Percentiles rank a stretch among this genome's conserved stretches.
These are phyloP conservation scores for Dryas octopetala DNA, from an alignment of 306 rosid species.

Conservation along the genomic window DNA sequence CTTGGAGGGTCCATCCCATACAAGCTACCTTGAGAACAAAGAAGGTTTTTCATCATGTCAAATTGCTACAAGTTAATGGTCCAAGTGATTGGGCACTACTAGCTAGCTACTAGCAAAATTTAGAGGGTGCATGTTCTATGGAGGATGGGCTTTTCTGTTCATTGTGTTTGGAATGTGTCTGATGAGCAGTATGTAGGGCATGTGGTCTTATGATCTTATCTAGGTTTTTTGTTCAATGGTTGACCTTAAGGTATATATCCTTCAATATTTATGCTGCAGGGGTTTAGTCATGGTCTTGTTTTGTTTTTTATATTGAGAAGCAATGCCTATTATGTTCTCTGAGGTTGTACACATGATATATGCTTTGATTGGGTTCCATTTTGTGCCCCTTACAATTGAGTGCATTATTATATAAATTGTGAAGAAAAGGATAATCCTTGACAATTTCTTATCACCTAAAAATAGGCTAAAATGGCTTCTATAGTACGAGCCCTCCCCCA, in stretches of 20 bases:
- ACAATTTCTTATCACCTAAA: too few species aligned
- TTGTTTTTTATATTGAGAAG: constrained; percentile 38
- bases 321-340: constrained; percentile 28
- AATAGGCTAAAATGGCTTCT: too few species aligned
- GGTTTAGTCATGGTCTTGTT: constrained; percentile 40
- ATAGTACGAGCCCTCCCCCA: too few species aligned
- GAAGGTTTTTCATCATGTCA: constrained; percentile 28
- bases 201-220: constrained; percentile 28
- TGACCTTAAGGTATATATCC: constrained; percentile 36
- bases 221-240: constrained; percentile 29
- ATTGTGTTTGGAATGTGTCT: constrained; percentile 31
- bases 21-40: neutral
- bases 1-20: constrained; percentile 26
- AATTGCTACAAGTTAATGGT: constrained; percentile 40
- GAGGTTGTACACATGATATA: too few species aligned
- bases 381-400: neutral
- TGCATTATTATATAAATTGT: too few species aligned
- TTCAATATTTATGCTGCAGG: constrained; percentile 25
- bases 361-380: too few species aligned
- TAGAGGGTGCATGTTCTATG: neutral
- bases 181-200: constrained; percentile 28
- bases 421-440: too few species aligned
- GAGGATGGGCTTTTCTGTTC: constrained; percentile 43
- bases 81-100: constrained; percentile 32
- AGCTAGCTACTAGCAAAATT: too few species aligned